Base-by-base conservation (phyloP, 305 asterid genomes). In the Caryopteris hybrid region DNA sequence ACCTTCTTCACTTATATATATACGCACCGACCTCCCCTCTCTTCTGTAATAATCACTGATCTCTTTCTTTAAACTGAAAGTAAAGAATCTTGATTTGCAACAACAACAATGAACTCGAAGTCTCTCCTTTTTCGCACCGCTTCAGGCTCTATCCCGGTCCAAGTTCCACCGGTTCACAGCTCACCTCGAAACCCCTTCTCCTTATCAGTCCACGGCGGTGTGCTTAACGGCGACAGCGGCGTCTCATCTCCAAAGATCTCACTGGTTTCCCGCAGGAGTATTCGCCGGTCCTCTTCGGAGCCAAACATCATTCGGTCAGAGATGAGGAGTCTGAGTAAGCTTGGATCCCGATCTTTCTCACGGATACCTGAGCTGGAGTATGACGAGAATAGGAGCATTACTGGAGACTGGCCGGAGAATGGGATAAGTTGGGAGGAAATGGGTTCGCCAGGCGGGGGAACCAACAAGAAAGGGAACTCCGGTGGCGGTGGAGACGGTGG, bases 51-150 rank as follows among this genome's bases (percentile, higher is more conserved):
- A 25, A 25, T 25, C 31, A 25, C 21, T 2, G 14, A 42, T 3
- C 8, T 13, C 12, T 6, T 0, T 0, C 2, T 7, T 6, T 1
- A 46, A 12, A 13, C 25, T 23, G 9, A 41, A 20, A 6, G 22
- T 13, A 33, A 12, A 2, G 20, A 33, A 12, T 64, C 59, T 18
- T 7, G 57, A 47, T 18, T 16, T 25, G 7, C 31, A 23, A 0
- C 16, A 17, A 4, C 55, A 47, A 43, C 27, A 36, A 84, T 86
- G 92, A 71, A 29, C 29, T 29, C 61, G n/a, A 29, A 74, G 45
- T 71, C 81, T 20, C 70, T 78, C 52, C 76, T 88, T 12, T 59
- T 69, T n/a, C 80, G 95, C 63, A 79, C 87, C 22, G 79, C 80
- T n/a, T 88, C 92, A 62, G 85, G 86, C 41, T 64, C 83, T 1